Percentiles rank a stretch among this genome's conserved stretches.
Conservation (phyloP, 2,329 filamentous ascomycete genomes). For the Diaporthe sp. region DNA sequence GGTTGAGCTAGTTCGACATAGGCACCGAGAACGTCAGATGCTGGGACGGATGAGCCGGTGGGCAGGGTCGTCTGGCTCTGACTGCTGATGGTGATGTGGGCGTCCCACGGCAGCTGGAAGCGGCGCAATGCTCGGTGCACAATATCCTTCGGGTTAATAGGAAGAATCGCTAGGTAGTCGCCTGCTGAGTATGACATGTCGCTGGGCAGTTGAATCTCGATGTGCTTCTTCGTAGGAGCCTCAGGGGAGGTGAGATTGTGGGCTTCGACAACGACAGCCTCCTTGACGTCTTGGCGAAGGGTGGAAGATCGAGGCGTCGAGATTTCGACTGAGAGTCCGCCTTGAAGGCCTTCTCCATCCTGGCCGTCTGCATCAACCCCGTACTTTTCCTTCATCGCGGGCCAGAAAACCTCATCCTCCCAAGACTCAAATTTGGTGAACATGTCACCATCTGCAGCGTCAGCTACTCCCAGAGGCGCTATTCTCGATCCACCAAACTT, state of each 20-base stretch:
- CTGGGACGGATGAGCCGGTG: conserved; percentile 68
- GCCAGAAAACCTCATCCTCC: conserved; percentile 68
- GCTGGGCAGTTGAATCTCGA: conserved; percentile 76
- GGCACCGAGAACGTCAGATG: conserved; percentile 73
- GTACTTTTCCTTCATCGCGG: conserved; percentile 58
- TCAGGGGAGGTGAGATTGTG: conserved; percentile 62
- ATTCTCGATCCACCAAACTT: conserved; percentile 61
- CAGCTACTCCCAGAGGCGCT: conserved; percentile 64
- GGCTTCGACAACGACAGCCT: conserved; percentile 69
- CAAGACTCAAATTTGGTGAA: conserved; percentile 74
- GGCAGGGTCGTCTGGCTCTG: conserved; percentile 66
- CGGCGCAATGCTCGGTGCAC: conserved; percentile 73
- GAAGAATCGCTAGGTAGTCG: conserved; percentile 81
- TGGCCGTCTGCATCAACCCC: conserved; percentile 37
- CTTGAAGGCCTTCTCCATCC: conserved; percentile 41
- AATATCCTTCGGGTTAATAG: conserved; percentile 74
- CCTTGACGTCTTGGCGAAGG: conserved; percentile 71
- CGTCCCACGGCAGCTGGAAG: conserved; percentile 78
- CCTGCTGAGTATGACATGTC: conserved; percentile 77
- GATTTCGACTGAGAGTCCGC: conserved; percentile 60
- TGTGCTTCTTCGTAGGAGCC: conserved; percentile 71
- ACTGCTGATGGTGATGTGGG: conserved; percentile 70
- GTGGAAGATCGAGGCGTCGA: conserved; percentile 65
- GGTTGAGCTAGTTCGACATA: conserved; percentile 81
- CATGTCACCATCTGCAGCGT: conserved; percentile 72